Conservation (phyloP, 148 eudicot genomes). For the Polygonum maritimum region DNA sequence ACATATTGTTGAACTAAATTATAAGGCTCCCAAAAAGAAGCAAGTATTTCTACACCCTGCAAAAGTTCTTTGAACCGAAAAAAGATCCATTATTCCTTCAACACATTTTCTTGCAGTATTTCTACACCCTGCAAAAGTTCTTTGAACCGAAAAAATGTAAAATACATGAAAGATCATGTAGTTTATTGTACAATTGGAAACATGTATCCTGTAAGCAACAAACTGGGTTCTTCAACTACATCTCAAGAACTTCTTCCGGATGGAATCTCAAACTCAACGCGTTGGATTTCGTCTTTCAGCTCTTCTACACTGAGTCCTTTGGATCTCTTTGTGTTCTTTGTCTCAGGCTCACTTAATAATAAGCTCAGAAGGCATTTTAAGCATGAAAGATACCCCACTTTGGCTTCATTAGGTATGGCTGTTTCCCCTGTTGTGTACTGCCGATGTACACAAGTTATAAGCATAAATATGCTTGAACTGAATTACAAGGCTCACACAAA, state of each 20-base stretch:
- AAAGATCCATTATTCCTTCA: background rate
- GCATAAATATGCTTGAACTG: background rate
- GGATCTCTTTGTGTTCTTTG: constrained; percentile 13
- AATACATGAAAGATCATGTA: background rate
- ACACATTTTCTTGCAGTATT: background rate
- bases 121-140: background rate
- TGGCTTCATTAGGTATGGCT: constrained; percentile 23
- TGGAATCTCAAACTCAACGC: constrained; percentile 32
- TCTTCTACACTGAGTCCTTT: constrained; percentile 24
- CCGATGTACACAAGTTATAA: constrained; percentile 5
- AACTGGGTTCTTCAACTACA: background rate
- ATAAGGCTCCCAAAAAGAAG: background rate
- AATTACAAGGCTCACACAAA: background rate
- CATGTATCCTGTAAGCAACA: constrained; percentile 6
- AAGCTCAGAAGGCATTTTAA: constrained; percentile 35
- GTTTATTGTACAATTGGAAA: background rate
- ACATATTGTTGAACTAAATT: background rate
- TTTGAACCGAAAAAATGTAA: background rate
- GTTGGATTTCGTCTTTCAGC: constrained; percentile 44
- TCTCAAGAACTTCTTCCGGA: background rate
- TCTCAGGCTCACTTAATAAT: constrained; percentile 15
- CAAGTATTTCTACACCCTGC: background rate
- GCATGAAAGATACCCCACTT: constrained; percentile 50
- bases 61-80: background rate
- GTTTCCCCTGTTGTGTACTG: constrained; percentile 36